Evolutionary conservation across 805 yeast species (phyloP).

Genomic region (Cyberlindnera subsufficiens): DNA sequence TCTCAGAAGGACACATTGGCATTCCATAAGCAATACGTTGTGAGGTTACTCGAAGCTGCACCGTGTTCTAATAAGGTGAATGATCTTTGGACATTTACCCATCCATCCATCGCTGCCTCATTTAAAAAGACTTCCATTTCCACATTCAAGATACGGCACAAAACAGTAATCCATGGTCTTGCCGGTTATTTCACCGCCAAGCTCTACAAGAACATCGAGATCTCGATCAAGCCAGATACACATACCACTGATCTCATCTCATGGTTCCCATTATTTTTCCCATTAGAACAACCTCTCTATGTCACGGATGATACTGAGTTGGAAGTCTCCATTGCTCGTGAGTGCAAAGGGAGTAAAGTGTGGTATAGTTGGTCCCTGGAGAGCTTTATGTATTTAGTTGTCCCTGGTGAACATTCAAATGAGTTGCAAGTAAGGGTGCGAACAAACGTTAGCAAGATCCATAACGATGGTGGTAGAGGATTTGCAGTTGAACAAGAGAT

Average conservation of each 20-base stretch:
- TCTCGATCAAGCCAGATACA: slow-evolving; percentile 45
- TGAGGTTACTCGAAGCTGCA: slow-evolving; percentile 35
- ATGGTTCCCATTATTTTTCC: slow-evolving; percentile 69
- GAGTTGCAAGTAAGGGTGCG: slow-evolving; percentile 30
- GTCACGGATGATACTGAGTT: slow-evolving; percentile 50
- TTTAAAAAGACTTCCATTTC: slow-evolving; percentile 25
- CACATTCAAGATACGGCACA: slow-evolving; percentile 38
- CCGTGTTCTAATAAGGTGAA: slow-evolving; percentile 40
- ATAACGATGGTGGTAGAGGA: slow-evolving; percentile 31
- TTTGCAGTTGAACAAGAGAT: slow-evolving; percentile 7
- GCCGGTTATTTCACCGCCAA: slow-evolving; percentile 70
- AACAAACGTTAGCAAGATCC: slow-evolving; percentile 34
- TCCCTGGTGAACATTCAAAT: slow-evolving; percentile 18
- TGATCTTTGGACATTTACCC: slow-evolving; percentile 57
- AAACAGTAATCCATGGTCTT: slow-evolving; percentile 64
- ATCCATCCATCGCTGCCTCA: slow-evolving; percentile 51
- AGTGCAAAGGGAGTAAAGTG: slow-evolving; percentile 31
- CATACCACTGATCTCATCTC: slow-evolving; percentile 44
- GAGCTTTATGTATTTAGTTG: slow-evolving; percentile 38
- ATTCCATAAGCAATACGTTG: slow-evolving; percentile 43
- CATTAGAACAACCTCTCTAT: slow-evolving; percentile 47
- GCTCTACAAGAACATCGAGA: slow-evolving; percentile 50
- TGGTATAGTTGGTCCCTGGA: slow-evolving; percentile 71
- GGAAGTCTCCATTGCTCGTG: slow-evolving; percentile 46
- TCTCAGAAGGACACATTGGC: slow-evolving; percentile 25